Evolutionary conservation across 805 yeast species (phyloP).

Genomic region (Hanseniaspora thailandica): DNA sequence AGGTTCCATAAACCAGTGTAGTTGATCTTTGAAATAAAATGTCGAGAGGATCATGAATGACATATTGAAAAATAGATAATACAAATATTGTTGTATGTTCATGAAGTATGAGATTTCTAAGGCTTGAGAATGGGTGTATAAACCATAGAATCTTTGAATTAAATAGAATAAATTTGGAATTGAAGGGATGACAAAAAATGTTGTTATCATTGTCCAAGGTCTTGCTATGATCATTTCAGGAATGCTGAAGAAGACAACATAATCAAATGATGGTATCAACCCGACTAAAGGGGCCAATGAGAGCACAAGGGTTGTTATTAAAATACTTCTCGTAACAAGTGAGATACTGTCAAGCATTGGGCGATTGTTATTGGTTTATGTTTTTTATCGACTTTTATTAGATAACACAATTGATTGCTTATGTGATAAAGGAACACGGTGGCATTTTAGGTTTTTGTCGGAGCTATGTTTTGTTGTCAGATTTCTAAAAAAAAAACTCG

Average conservation of each 20-base stretch:
- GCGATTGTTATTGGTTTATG: slow-evolving; percentile 15
- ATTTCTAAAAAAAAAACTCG: no score
- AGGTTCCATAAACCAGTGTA: slow-evolving; percentile 10
- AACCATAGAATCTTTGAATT: slow-evolving; percentile 1
- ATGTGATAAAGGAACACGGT: neutral
- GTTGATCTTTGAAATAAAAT: neutral
- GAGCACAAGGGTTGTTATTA: slow-evolving; percentile 28
- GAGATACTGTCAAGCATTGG: slow-evolving; percentile 33
- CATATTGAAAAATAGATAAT: slow-evolving; percentile 13
- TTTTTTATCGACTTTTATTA: no score
- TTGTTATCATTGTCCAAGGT: slow-evolving; percentile 3
- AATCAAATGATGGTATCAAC: neutral
- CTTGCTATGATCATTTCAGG: neutral
- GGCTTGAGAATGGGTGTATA: slow-evolving; percentile 9
- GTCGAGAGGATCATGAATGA: neutral
- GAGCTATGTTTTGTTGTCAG: neutral
- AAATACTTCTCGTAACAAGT: slow-evolving; percentile 30
- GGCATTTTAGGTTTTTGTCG: neutral
- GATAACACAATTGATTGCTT: no score
- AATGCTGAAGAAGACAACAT: neutral
- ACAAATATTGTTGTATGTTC: neutral
- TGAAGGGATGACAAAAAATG: slow-evolving; percentile 1
- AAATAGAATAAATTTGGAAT: neutral
- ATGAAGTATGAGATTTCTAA: slow-evolving; percentile 10
- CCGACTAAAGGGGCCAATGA: neutral